A percentile compares a stretch with the other conserved stretches of the same genome.
These are phyloP conservation scores for Hyaloraphidium curvatum DNA, from an alignment of 192 early-diverging fungal species.

Conservation along the genomic window DNA sequence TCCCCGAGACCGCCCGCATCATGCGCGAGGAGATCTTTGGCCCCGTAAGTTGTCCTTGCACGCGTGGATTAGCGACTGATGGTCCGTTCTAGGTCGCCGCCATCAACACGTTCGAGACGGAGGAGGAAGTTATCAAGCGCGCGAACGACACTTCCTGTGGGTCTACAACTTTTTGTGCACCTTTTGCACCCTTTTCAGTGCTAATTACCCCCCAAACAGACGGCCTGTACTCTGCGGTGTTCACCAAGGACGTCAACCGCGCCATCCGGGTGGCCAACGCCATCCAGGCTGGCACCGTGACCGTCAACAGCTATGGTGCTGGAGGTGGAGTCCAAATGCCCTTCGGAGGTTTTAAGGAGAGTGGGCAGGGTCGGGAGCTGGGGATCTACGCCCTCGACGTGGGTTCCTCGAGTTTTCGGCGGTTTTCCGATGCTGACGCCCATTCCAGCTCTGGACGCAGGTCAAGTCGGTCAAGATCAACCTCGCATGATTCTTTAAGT, in stretches of 20 bases:
- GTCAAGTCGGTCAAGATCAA: background rate
- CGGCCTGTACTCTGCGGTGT: background rate
- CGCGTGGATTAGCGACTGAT: too few relatives aligned
- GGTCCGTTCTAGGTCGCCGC: too few relatives aligned
- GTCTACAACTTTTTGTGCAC: too few relatives aligned
- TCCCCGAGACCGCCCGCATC: constrained; percentile 13
- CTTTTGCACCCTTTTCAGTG: too few relatives aligned
- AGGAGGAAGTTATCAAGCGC: constrained; percentile 47
- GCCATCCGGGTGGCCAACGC: background rate
- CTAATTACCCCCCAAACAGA: background rate
- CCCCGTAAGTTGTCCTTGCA: too few relatives aligned
- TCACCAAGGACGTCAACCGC: background rate
- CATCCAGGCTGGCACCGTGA: background rate
- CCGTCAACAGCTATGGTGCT: background rate
- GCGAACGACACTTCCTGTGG: constrained; percentile 42
- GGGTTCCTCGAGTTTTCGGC: too few relatives aligned
- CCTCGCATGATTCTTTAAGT: too few relatives aligned
- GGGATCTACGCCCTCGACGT: background rate
- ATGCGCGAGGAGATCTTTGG: constrained; percentile 38
- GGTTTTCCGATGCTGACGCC: too few relatives aligned
- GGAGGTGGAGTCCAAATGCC: background rate
- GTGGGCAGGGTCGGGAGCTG: background rate
- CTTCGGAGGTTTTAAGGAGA: background rate
- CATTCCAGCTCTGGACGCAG: background rate
- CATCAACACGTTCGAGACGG: constrained; percentile 47